Percentiles rank a stretch among this genome's conserved stretches.
phyloP scores from a whole-genome alignment of 495 filamentous ascomycete species.

The Aspergillus ellipticus region DNA sequence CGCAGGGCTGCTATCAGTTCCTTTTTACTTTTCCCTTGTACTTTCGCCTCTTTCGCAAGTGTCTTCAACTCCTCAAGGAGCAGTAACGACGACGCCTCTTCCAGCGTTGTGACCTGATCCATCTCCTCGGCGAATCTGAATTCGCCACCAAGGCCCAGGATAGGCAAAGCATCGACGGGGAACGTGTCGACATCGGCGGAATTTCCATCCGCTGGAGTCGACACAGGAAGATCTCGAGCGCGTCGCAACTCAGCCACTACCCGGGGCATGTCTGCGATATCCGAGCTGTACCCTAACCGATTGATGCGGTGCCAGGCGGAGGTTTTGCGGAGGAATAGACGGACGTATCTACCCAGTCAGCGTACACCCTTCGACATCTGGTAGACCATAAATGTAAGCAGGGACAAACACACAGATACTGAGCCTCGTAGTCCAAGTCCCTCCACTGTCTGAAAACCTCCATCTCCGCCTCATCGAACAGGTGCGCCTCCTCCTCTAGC shows the following conservation, averaged over 20 bases:
- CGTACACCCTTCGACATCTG: background rate
- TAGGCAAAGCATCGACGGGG: slow-evolving; percentile 29
- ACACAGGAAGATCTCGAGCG: slow-evolving; percentile 36
- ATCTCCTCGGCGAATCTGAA: slow-evolving; percentile 82
- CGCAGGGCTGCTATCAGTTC: slow-evolving; percentile 71
- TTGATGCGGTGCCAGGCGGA: slow-evolving; percentile 88
- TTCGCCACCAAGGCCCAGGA: slow-evolving; percentile 39
- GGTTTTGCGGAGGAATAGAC: slow-evolving; percentile 90
- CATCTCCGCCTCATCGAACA: slow-evolving; percentile 80
- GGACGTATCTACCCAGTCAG: slow-evolving; percentile 64
- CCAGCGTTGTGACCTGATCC: slow-evolving; percentile 68
- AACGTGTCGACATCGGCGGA: slow-evolving; percentile 41
- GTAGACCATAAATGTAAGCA: background rate
- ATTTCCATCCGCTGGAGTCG: slow-evolving; percentile 31
- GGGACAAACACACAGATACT: slow-evolving; percentile 69
- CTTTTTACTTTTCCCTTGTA: slow-evolving; percentile 84
- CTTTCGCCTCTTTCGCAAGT: slow-evolving; percentile 81
- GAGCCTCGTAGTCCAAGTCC: slow-evolving; percentile 74
- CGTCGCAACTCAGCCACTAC: slow-evolving; percentile 59
- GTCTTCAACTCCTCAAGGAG: slow-evolving; percentile 80
- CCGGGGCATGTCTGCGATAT: slow-evolving; percentile 68
- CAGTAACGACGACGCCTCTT: slow-evolving; percentile 80
- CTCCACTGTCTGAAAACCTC: slow-evolving; percentile 75
- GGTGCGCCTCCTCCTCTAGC: slow-evolving; percentile 79
- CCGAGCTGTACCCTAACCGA: slow-evolving; percentile 71